A percentile compares a stretch with the other conserved stretches of the same genome.
These are phyloP conservation scores for Raffaelea arxii DNA, from an alignment of 2,329 filamentous ascomycete genomes.

Conservation along the genomic window DNA sequence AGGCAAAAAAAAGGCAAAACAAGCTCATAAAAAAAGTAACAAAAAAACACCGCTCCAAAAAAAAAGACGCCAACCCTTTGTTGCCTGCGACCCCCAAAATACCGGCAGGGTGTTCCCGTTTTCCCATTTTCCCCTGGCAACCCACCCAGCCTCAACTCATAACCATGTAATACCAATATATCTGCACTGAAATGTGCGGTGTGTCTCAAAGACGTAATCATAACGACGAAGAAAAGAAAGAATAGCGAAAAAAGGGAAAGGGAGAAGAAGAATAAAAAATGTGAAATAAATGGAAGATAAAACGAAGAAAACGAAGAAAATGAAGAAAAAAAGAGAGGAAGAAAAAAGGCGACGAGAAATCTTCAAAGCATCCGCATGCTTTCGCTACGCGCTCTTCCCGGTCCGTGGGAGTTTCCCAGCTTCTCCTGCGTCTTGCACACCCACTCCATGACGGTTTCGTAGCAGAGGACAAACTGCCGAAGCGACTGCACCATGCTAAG, in stretches of 20 bases:
- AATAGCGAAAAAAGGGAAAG: slow-evolving; percentile 1
- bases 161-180: too few species aligned
- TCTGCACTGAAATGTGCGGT: too few species aligned
- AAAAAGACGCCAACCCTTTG: too few species aligned
- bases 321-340: slow-evolving; percentile 5
- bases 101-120: too few species aligned
- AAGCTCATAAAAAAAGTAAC: too few species aligned
- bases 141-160: too few species aligned
- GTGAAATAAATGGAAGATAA: slow-evolving; percentile 1
- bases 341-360: slow-evolving; percentile 9
- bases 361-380: slow-evolving; percentile 8
- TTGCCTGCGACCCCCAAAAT: too few species aligned
- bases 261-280: neutral
- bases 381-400: slow-evolving; percentile 10
- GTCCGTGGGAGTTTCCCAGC: neutral
- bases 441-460: slow-evolving; percentile 92
- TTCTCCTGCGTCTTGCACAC: slow-evolving; percentile 41
- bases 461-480: slow-evolving; percentile 89
- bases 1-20: neutral
- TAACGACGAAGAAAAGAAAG: neutral
- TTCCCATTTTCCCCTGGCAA: too few species aligned
- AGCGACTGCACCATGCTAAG: slow-evolving; percentile 96
- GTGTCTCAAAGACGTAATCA: too few species aligned
- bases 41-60: too few species aligned
- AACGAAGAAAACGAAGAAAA: slow-evolving; percentile 1